These are phyloP conservation scores for Musa troglodytarum DNA, from an alignment of 176 grass and related monocot species.

Conservation along the genomic window DNA sequence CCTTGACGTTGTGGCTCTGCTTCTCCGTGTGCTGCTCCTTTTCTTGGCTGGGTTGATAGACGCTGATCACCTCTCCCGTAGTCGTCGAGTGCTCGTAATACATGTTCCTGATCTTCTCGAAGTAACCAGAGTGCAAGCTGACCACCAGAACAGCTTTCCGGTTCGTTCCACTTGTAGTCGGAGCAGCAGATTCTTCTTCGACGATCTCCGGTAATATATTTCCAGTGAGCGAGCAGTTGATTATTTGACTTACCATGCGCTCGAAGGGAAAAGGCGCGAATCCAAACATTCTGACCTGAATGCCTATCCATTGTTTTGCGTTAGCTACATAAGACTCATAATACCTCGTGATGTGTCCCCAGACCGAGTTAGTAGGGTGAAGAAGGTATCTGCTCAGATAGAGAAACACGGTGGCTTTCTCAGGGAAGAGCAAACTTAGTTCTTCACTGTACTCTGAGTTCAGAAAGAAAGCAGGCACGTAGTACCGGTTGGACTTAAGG, in stretches of 20 bases:
- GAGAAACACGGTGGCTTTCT: constrained; percentile 43
- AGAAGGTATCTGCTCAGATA: constrained; percentile 6
- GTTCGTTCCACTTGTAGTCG: too few relatives aligned
- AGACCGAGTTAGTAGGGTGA: constrained; percentile 40
- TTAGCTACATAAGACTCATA: constrained; percentile 5
- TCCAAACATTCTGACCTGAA: neutral
- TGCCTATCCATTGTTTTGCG: neutral
- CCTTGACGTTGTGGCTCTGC: constrained; percentile 54
- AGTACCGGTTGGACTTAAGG: constrained; percentile 45
- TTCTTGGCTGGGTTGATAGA: constrained; percentile 58
- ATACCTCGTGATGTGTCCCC: neutral
- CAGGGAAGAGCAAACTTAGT: constrained; percentile 38
- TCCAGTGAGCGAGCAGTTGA: neutral
- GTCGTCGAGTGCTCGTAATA: neutral
- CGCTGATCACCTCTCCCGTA: constrained; percentile 25
- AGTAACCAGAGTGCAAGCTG: too few relatives aligned
- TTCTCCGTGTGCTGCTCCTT: constrained; percentile 37
- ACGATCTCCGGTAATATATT: neutral
- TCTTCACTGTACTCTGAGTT: constrained; percentile 26
- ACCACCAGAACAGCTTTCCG: too few relatives aligned
- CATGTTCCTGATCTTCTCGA: too few relatives aligned
- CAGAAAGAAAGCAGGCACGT: constrained; percentile 33
- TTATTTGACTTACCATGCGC: neutral
- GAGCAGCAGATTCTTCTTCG: too few relatives aligned
- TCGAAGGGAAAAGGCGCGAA: neutral